Evolutionary conservation across 257 asterid genomes (phyloP), one percentile per base, ranked within the genome.

Genomic region (Henckelia pumila): DNA sequence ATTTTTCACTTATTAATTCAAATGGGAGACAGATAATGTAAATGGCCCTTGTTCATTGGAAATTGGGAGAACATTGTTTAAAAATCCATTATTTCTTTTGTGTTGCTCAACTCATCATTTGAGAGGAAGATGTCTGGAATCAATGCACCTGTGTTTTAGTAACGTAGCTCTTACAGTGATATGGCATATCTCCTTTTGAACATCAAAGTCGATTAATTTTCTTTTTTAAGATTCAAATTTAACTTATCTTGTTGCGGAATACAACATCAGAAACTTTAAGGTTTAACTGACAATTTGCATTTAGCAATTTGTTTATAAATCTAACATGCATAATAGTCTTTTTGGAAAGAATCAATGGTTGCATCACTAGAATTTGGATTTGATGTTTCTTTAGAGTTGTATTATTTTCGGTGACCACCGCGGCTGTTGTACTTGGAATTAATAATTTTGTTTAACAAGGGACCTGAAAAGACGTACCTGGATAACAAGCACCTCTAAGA

Each of bases 401-500:
- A 52, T 47, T 33, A 24, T 32, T 61, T 60, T 52, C 35, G 26
- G 6, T 63, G 29, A 56, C 76, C 52, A 66, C 37, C 16, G 52
- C 47, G 33, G 64, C 52, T 60, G 37, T 56, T 71, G 26, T 23
- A 28, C 40, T 30, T 9, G 73, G 21, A 24, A 56, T 61, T 14
- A 21, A 8, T 21, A 28, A 37, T n/a, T 20, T 37, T 63, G 30
- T 22, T 33, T 40, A 50, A 32, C 19, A 22, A 25, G 56, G 59
- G 61, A 66, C 24, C 56, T 49, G 49, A 77, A 14, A 32, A 53
- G n/a, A 30, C n/a, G 40, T 47, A 50, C 60, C 61, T 21, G 61
- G 29, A 28, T 47, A 20, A n/a, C 56, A 53, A 52, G 58, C 57
- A 56, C 60, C 44, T 61, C 68, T 79, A 25, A 69, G 55, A 50